Base-by-base conservation (phyloP, 768 basidiomycete species). In the Cubamyces sp. region DNA sequence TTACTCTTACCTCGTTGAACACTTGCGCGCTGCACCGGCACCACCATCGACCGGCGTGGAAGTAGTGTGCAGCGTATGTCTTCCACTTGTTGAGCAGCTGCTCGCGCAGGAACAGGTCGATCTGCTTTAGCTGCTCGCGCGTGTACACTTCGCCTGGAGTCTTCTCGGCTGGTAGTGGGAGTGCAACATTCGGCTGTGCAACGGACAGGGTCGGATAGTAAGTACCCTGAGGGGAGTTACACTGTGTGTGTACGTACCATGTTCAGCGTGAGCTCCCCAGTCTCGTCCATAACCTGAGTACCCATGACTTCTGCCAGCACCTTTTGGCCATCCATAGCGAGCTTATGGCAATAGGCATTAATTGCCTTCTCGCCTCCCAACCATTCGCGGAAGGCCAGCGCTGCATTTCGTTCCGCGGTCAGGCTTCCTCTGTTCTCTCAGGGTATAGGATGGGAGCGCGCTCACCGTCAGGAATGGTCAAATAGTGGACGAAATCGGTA, bases 281-380 rank as follows among this genome's bases (percentile, higher is more conserved):
- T 74, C 48, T 84, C 81, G 60, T 92, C 87, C 77, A 94, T 76
- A 5, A 88, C 77, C 1, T 68, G 64, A 0, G 91, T 93, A 1
- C 83, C 84, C 43, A 92, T 77, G 8, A 84, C 73, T 60, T 84
- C 76, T 1, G 87, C 85, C 7, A 93, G 76, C 11, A 71, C 69
- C 61, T 77, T 80, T 0, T 90, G 92, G 8, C 91, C 93, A 47
- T 81, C 71, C 2, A 89, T 61, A 3, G 91, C 93, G 7, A 93
- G 79, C 9, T 77, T 68, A 71, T 87, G 88, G 66, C 86, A 91
- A 71, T 94, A 93, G 8, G 75, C 74, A 64, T 83, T 84, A 60
- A 95, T 94, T 46, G 78, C 80, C 25, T 81, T 72, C 71, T 95
- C 92, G 6, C 93, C 92, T 1, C 93, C 92, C 2, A 93, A 73